Evolutionary conservation across 2,329 filamentous ascomycete genomes (phyloP).

Genomic region (Arthrobotrys sphaeroides): DNA sequence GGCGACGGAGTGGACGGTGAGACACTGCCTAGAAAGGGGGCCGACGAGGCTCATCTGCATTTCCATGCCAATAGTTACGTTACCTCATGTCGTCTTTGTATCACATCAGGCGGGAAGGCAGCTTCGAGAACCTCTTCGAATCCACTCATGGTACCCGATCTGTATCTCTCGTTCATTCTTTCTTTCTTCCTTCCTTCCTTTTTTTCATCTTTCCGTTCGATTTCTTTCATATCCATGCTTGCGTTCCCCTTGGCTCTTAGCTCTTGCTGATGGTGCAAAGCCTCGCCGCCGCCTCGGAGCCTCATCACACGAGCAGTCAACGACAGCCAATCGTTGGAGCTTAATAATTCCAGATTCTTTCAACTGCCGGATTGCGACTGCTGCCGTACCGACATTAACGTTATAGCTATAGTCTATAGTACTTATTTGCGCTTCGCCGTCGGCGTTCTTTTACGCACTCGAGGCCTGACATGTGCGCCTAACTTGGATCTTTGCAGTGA

Average conservation of each 20-base stretch:
- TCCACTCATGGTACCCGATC: neutral
- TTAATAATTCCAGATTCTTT: neutral
- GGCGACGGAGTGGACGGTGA: neutral
- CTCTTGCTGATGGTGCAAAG: slow-evolving; percentile 16
- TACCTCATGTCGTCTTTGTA: no score
- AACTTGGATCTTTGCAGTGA: no score
- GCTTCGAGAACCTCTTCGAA: neutral
- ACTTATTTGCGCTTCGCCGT: no score
- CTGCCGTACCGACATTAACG: no score
- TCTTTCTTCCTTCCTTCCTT: no score
- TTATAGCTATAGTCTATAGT: no score
- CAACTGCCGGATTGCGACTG: slow-evolving; percentile 33
- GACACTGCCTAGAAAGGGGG: slow-evolving; percentile 8
- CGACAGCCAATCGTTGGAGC: neutral
- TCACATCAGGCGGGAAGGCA: neutral
- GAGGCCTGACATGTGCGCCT: slow-evolving; percentile 16
- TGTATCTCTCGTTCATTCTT: neutral
- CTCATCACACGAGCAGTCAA: neutral
- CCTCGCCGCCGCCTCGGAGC: slow-evolving; percentile 3
- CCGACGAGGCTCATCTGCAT: neutral
- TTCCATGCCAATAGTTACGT: no score
- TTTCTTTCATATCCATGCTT: neutral
- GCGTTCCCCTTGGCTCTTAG: neutral
- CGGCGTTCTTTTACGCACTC: no score
- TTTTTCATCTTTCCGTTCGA: no score